Evolutionary conservation across 306 rosid genomes (phyloP).

Genomic region (Prunus armeniaca): DNA sequence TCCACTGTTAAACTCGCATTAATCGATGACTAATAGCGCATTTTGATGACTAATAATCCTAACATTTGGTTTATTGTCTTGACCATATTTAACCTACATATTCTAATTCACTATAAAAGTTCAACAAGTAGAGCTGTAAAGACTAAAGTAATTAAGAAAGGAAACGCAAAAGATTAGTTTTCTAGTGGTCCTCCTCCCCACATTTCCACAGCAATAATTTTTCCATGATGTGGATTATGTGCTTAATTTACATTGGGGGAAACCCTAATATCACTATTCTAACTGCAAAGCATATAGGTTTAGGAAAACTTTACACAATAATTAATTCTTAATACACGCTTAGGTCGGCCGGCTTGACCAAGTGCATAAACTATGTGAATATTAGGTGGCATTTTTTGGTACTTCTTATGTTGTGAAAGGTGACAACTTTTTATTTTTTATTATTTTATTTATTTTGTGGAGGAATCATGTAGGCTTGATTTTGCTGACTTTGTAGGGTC

Average conservation of each 20-base stretch:
- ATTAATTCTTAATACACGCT: not conserved
- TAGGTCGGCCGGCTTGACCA: slow-evolving; percentile 47
- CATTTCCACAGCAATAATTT: not conserved
- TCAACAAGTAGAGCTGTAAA: not conserved
- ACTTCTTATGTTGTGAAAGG: slow-evolving; percentile 14
- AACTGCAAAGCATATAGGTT: not conserved
- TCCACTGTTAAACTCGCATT: not conserved
- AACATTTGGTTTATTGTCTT: not conserved
- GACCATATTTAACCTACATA: not conserved
- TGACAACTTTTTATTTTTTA: not conserved
- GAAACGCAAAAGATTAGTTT: not conserved
- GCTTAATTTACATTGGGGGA: not conserved
- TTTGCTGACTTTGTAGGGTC: slow-evolving; percentile 42
- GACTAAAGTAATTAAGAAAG: not conserved
- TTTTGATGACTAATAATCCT: not conserved
- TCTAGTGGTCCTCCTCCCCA: not conserved
- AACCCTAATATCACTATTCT: not conserved
- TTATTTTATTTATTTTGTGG: not conserved
- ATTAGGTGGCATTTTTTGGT: slow-evolving; percentile 38
- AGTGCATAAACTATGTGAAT: slow-evolving; percentile 27
- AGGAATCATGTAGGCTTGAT: slow-evolving; percentile 2
- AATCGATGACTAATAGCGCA: not conserved
- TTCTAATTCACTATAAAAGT: not conserved
- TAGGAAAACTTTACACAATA: not conserved
- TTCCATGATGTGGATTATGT: not conserved